Percentiles rank a stretch among this genome's conserved stretches.
Conservation (phyloP, 345 rosid genomes). For the Sisymbrium irio region DNA sequence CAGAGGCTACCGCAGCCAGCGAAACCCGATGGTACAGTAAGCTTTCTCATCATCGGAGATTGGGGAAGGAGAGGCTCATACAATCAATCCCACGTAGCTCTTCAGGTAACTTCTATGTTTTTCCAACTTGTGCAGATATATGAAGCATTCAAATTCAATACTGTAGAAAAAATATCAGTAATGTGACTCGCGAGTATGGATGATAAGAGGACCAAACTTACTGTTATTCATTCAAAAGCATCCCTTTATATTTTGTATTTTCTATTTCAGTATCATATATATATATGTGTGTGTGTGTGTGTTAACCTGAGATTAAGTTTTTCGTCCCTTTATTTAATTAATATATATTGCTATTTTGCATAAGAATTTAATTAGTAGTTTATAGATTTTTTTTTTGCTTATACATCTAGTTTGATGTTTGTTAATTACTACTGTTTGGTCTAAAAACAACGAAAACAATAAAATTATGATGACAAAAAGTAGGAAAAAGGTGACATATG, state of each 20-base stretch:
- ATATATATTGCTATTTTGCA: background rate
- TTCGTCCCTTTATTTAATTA: no score
- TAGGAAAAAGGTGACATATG: background rate
- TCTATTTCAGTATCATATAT: background rate
- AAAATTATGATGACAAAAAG: background rate
- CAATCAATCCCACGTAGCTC: conserved; percentile 67
- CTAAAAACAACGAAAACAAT: no score
- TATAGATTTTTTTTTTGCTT: background rate
- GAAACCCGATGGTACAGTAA: conserved; percentile 50
- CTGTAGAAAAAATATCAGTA: background rate
- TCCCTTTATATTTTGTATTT: background rate
- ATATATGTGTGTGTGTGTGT: no score
- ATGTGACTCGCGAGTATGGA: background rate
- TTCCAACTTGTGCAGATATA: background rate
- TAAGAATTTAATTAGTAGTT: background rate
- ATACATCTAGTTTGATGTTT: background rate
- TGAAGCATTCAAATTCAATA: background rate
- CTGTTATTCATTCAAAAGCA: background rate
- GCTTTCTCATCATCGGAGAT: conserved; percentile 63
- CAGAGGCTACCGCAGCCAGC: conserved; percentile 37
- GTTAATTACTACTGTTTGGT: no score
- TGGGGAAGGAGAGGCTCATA: conserved; percentile 68
- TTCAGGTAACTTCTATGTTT: conserved; percentile 44
- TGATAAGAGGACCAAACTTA: background rate
- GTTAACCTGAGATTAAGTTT: no score